These are phyloP conservation scores for Olyra latifolia DNA, from an alignment of 176 grass and related monocot species.

Conservation along the genomic window DNA sequence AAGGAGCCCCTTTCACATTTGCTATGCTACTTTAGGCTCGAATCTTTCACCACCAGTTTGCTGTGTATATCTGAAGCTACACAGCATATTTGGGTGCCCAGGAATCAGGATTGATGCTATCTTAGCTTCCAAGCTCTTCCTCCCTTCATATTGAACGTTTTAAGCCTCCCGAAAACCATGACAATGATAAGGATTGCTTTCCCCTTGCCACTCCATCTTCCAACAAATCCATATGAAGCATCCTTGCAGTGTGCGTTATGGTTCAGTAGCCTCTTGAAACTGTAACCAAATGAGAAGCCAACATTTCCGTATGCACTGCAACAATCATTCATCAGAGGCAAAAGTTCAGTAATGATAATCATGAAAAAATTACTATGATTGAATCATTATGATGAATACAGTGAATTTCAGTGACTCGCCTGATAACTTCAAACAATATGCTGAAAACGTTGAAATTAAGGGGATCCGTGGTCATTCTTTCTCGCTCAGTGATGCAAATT, in stretches of 20 bases:
- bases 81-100: background rate
- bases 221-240: conserved; percentile 60
- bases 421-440: conserved; percentile 74
- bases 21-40: background rate
- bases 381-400: background rate
- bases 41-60: background rate
- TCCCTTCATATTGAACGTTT: conserved; percentile 57
- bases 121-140: conserved; percentile 72
- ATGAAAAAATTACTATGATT: background rate
- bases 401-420: conserved; percentile 40
- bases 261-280: conserved; percentile 52
- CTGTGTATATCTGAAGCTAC: background rate
- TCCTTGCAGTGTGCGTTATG: conserved; percentile 60
- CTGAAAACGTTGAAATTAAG: conserved; percentile 83
- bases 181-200: conserved; percentile 66
- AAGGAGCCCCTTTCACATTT: background rate
- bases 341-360: conserved; percentile 5
- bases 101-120: conserved; percentile 34
- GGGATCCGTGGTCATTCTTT: conserved; percentile 45
- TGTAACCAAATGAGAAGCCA: conserved; percentile 72
- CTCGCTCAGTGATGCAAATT: conserved; percentile 63
- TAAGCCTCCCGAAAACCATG: conserved; percentile 89
- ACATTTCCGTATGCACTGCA: conserved; percentile 78
- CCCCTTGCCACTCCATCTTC: conserved; percentile 70
- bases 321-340: conserved; percentile 3